Conservation (phyloP, 108 stramenopile species). For the Skeletonema marinoi region DNA sequence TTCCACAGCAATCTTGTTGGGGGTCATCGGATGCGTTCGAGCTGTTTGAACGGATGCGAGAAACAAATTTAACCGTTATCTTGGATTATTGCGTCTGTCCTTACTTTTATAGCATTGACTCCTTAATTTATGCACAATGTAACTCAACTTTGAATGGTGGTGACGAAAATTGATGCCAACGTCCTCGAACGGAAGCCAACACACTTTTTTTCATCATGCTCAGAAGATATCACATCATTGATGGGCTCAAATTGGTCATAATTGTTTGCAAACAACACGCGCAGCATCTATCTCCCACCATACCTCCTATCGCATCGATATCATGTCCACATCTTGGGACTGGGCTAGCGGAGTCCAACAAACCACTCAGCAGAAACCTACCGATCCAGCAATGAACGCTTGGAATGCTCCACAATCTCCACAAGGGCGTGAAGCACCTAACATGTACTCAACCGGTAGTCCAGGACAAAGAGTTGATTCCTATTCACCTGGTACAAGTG, state of each 20-base stretch:
- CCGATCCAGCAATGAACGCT: neutral
- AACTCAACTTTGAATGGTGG: neutral
- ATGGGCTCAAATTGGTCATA: neutral
- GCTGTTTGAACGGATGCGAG: neutral
- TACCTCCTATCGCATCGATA: neutral
- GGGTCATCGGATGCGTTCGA: neutral
- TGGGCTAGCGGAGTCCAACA: neutral
- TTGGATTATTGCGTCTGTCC: neutral
- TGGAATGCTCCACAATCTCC: neutral
- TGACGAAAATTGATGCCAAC: too few species aligned
- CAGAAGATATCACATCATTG: too few species aligned
- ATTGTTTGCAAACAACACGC: neutral
- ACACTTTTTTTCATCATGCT: too few species aligned
- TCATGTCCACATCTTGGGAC: neutral
- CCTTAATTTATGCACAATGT: neutral
- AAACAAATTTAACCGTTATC: neutral
- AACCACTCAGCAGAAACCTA: neutral
- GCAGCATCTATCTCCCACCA: neutral
- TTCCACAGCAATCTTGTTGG: neutral
- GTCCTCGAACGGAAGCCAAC: too few species aligned
- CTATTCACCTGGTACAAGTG: neutral
- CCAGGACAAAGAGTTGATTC: neutral
- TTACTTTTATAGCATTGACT: neutral
- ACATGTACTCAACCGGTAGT: neutral
- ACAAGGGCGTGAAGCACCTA: neutral